Percentiles rank a stretch among this genome's conserved stretches.
These are phyloP conservation scores for Aspergillus sp. DNA, from an alignment of 2,329 filamentous ascomycete species.

Conservation along the genomic window DNA sequence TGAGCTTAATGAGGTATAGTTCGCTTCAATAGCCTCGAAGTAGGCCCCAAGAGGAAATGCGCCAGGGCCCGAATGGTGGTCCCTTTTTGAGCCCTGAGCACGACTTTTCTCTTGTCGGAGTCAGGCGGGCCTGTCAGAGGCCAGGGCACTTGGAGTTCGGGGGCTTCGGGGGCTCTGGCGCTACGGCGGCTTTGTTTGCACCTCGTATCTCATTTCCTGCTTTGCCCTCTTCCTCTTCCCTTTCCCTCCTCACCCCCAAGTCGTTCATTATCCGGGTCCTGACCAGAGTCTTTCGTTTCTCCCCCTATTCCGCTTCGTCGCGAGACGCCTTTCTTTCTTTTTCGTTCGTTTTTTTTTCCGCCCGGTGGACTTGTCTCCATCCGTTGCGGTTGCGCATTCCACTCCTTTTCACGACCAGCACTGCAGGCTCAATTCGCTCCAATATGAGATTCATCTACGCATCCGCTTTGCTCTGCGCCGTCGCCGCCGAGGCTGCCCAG, in stretches of 20 bases:
- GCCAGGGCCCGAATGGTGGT: conserved; percentile 5
- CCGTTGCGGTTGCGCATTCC: conserved; percentile 6
- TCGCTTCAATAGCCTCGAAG: conserved; percentile 22
- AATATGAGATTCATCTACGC: conserved; percentile 42
- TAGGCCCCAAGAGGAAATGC: conserved; percentile 17
- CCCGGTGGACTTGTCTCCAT: conserved; percentile 10
- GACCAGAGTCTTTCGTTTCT: conserved; percentile 29
- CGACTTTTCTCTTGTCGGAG: background rate
- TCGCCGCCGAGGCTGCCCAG: conserved; percentile 41
- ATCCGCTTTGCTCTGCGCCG: conserved; percentile 42
- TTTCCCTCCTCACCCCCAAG: conserved; percentile 30
- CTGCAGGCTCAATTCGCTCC: conserved; percentile 10
- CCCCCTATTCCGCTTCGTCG: conserved; percentile 3
- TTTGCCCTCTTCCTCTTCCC: conserved; percentile 11
- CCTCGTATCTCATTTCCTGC: conserved; percentile 7
- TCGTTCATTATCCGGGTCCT: conserved; percentile 32
- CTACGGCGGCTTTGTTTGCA: conserved; percentile 15
- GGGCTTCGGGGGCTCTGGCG: conserved; percentile 8
- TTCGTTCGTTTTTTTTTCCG: background rate
- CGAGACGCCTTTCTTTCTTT: conserved; percentile 1
- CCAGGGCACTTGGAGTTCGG: background rate
- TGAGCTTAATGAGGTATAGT: conserved; percentile 12
- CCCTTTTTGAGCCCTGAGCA: conserved; percentile 6
- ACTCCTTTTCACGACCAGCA: conserved; percentile 4
- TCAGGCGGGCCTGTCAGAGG: background rate